Percentiles rank a stretch among this genome's conserved stretches.
These are phyloP conservation scores for Bremia lactucae DNA, from an alignment of 352 stramenopile species.

Conservation along the genomic window DNA sequence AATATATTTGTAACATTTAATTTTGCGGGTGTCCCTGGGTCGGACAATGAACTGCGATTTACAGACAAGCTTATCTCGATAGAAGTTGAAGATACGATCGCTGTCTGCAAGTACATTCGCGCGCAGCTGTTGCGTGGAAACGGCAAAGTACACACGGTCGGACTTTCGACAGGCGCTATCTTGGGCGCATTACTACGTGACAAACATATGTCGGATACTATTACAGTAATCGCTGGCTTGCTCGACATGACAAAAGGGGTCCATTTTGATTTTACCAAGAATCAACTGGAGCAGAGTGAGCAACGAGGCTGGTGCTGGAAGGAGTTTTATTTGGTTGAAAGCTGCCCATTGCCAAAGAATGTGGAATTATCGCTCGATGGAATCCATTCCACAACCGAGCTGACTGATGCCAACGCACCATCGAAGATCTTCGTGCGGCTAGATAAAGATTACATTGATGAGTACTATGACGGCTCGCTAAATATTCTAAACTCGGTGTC, in stretches of 20 bases:
- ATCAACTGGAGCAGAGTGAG: conserved; percentile 35
- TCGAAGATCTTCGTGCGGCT: conserved; percentile 49
- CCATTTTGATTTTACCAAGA: conserved; percentile 40
- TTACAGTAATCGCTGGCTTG: conserved; percentile 50
- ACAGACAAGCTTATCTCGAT: conserved; percentile 42
- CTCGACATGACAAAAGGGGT: conserved; percentile 38
- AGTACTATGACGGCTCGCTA: conserved; percentile 33
- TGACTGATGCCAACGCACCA: conserved; percentile 12
- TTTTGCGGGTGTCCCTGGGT: conserved; percentile 54
- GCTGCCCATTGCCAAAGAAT: conserved; percentile 24
- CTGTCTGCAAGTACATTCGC: conserved; percentile 35
- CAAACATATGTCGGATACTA: conserved; percentile 30
- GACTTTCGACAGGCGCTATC: conserved; percentile 65
- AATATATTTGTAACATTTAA: conserved; percentile 49
- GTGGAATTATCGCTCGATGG: conserved; percentile 37
- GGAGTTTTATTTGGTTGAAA: conserved; percentile 53
- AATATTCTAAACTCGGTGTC: conserved; percentile 33
- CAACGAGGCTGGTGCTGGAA: conserved; percentile 44
- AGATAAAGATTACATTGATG: conserved; percentile 35
- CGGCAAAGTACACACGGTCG: conserved; percentile 42
- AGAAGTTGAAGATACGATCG: conserved; percentile 46
- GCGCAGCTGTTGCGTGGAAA: conserved; percentile 17
- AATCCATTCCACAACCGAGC: conserved; percentile 6
- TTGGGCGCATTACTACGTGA: conserved; percentile 46
- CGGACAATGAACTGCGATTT: conserved; percentile 32